Base-by-base conservation (phyloP, 1,284 basidiomycete species). In the Ganoderma boninense region DNA sequence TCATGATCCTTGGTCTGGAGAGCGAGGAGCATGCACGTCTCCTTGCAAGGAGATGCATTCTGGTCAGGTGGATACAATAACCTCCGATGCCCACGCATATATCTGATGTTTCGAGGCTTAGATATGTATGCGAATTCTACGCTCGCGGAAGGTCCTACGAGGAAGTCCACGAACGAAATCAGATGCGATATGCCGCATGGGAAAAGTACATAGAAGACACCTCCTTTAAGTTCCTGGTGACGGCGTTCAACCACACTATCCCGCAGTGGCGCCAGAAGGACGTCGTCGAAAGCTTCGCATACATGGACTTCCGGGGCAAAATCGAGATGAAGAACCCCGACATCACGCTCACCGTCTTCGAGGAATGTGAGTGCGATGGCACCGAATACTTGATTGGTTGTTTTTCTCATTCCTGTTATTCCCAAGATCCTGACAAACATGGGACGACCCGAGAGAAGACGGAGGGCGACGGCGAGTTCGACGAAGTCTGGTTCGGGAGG, bases 311-410 rank as follows among this genome's bases (percentile, higher is more conserved):
- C 71, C 79, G 87, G 70, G 97, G 97, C 6, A 89, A 89, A 73
- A 96, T 98, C 75, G 90, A 94, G 69, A 89, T 99, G 87, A 92
- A 92, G 73, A 86, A 86, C 43, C 95, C 98, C 0, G 89, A 97
- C 46, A 87, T 97, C 43, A 88, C 90, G 35, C 85, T 97, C 66
- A 89, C 91, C 4, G 90, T 94, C 49, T 95, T 95, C 72, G 97
- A 99, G 84, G 98, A 99, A 84, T 98, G 96, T 95, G 73, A 72
- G 89, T 82, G 59, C 7, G 54, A 35, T 7, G 18, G 7, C 18
- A 4, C 23, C 26, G 23, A 13, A 11, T 26, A 4, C 8, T 4
- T 13, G 23, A 20, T 7, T 13, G 26, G n/a, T n/a, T n/a, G n/a
- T n/a, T n/a, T n/a, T n/a, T n/a, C n/a, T n/a, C n/a, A n/a, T n/a